Evolutionary conservation across 1,284 basidiomycete species (phyloP), one percentile per base, ranked within the genome.

Genomic region (Neonothopanus nambi): DNA sequence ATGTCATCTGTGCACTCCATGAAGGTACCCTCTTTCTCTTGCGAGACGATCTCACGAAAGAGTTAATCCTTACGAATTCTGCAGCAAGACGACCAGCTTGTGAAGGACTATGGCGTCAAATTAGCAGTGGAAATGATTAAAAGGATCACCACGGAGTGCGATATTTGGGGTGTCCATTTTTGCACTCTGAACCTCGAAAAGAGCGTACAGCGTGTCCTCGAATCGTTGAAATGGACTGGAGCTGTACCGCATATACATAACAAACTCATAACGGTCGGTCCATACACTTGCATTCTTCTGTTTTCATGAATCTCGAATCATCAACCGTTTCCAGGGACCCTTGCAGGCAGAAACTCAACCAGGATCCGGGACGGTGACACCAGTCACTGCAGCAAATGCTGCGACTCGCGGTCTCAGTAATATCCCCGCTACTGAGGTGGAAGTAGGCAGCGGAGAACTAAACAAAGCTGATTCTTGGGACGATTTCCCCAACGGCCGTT

Each of bases 401-500:
- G 84, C 89, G 0, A 76, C 80, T 2, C 72, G 71, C 23, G 72
- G 74, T 21, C 63, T 87, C 5, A 66, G 71, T 9, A 68, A 67
- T 11, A 68, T 77, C 17, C 67, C 76, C 52, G 51, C 70, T 54
- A 62, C 67, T 39, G 81, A 85, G 7, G 67, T 65, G 2, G 85
- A 88, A 57, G 80, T 74, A 20, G 85, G 87, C 24, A 79, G 80
- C 45, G 88, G 87, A 7, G 89, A 91, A 59, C 71, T 87, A 6
- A 90, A 89, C 63, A 80, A 85, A 57, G 86, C 87, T 0, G 79
- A 85, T 2, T 84, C 82, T 18, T 99, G 96, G 96, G 97, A 99
- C 68, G 97, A 99, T 68, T 99, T 97, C 69, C 96, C 96, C 3
- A 99, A 99, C 66, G 96, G 96, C 49, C 87, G 96, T n/a, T 99